Evolutionary conservation across 2,329 filamentous ascomycete species (phyloP), one percentile per base, ranked within the genome.

Genomic region (Celoporthe dispersa): DNA sequence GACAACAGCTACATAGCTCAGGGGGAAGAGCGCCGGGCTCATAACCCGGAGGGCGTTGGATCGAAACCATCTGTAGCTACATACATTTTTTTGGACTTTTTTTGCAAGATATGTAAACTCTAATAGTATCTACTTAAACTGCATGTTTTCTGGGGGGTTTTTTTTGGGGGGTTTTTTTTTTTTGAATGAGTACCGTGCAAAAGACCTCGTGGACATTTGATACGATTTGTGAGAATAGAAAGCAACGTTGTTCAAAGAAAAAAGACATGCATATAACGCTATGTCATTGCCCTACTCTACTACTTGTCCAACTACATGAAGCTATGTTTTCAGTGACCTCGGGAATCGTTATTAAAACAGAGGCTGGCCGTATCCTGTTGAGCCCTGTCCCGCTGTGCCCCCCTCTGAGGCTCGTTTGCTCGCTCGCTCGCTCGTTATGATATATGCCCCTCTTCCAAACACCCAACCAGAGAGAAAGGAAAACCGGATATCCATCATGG

Each of bases 11-110:
- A 59, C 57, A 53, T 71, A 71, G 69, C 69, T 71, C 69, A 69
- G 69, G 57, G 67, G n/a, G 67, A 66, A 71, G 69, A 71, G 69
- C 69, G 69, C 63, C 69, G 69, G 59, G 69, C 69, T 71, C 69
- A 71, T 71, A 71, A 71, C 69, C 61, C 69, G 69, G 69, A 71
- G 69, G 69, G 66, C 66, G 59, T 62, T 65, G 66, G 69, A 71
- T 71, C 69, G 69, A 70, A 70, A 70, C 68, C 61, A 64, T 53
- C 64, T 68, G 55, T 66, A 68, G 69, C 66, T 68, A 68, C 39
- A 65, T 68, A 33, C 61, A 14, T 11, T 28, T 68, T 25, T 28
- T 57, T 14, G 25, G 25, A 5, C 35, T 37, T 37, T 37, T 37
- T 37, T 37, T 37, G n/a, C n/a, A n/a, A n/a, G n/a, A n/a, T n/a